Conservation (phyloP, 1,284 basidiomycete genomes). For the Tylopilus sp. region DNA sequence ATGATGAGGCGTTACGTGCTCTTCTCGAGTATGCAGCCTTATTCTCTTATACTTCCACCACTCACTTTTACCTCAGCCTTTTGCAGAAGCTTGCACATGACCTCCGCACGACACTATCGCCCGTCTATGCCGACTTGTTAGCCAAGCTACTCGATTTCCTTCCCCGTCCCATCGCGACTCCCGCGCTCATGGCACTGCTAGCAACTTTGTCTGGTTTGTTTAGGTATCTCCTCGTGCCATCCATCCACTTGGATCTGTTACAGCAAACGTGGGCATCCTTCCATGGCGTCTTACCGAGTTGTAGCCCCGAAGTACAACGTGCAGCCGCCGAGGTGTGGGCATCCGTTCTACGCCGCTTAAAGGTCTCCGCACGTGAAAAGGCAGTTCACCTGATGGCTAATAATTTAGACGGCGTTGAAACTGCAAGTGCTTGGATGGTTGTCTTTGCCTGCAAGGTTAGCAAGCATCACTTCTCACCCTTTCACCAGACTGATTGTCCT, state of each 20-base stretch:
- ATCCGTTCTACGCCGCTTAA: constrained; percentile 71
- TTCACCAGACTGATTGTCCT: constrained; percentile 10
- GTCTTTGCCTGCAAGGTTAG: constrained; percentile 80
- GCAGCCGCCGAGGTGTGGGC: constrained; percentile 86
- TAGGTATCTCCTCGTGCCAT: constrained; percentile 75
- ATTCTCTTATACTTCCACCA: constrained; percentile 10
- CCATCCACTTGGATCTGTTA: constrained; percentile 61
- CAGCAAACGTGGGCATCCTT: constrained; percentile 69
- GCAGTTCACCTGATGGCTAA: constrained; percentile 62
- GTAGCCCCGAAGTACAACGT: constrained; percentile 74
- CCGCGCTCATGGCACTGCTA: constrained; percentile 72
- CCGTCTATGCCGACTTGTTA: constrained; percentile 67
- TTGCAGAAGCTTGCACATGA: constrained; percentile 82
- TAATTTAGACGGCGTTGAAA: constrained; percentile 60
- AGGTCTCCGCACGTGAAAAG: constrained; percentile 60
- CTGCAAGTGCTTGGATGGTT: constrained; percentile 74
- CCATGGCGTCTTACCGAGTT: constrained; percentile 61
- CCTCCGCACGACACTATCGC: constrained; percentile 74
- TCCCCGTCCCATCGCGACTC: constrained; percentile 63
- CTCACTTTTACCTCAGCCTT: constrained; percentile 57
- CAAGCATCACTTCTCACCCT: constrained; percentile 11
- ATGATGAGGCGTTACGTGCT: constrained; percentile 76
- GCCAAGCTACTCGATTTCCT: constrained; percentile 68
- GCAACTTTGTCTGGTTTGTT: constrained; percentile 74
- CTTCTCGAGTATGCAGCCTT: constrained; percentile 72